Percentiles rank a stretch among this genome's conserved stretches.
phyloP scores from a whole-genome alignment of 2,329 filamentous ascomycete species.

The Colletotrichum salicis region DNA sequence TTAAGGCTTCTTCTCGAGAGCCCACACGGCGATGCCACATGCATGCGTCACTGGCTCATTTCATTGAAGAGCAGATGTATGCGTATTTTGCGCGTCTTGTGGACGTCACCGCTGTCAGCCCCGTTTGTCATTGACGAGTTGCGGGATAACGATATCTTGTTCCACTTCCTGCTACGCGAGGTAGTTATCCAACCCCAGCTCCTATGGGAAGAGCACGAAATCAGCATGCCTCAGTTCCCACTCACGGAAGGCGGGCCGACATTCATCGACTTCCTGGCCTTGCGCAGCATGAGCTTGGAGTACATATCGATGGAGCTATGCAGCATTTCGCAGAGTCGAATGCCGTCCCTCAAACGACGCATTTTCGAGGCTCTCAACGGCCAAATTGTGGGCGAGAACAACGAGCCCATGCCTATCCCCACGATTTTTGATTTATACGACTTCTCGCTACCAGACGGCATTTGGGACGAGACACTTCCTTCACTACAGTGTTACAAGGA shows the following conservation, averaged over 20 bases:
- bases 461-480: conserved; percentile 64
- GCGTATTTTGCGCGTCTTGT: conserved; percentile 82
- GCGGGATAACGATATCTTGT: conserved; percentile 81
- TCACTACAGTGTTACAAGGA: conserved; percentile 70
- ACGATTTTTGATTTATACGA: conserved; percentile 94
- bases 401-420: conserved; percentile 73
- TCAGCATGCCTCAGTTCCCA: conserved; percentile 74
- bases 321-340: conserved; percentile 75
- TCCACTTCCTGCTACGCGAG: conserved; percentile 78
- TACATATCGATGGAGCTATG: conserved; percentile 89
- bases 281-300: conserved; percentile 82
- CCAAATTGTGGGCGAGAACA: conserved; percentile 73
- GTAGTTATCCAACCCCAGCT: conserved; percentile 75
- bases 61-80: conserved; percentile 75
- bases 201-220: conserved; percentile 77
- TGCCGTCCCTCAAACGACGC: conserved; percentile 75
- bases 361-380: conserved; percentile 82
- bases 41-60: conserved; percentile 75
- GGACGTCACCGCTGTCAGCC: conserved; percentile 83
- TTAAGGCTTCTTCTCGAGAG: conserved; percentile 77
- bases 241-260: conserved; percentile 73
- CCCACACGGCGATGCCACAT: conserved; percentile 70
- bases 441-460: conserved; percentile 71
- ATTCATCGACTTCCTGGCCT: conserved; percentile 80
- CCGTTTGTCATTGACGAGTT: conserved; percentile 81